A percentile compares a stretch with the other conserved stretches of the same genome.
These are phyloP conservation scores for Aureobasidium sp. DNA, from an alignment of 2,329 filamentous ascomycete genomes.

Conservation along the genomic window DNA sequence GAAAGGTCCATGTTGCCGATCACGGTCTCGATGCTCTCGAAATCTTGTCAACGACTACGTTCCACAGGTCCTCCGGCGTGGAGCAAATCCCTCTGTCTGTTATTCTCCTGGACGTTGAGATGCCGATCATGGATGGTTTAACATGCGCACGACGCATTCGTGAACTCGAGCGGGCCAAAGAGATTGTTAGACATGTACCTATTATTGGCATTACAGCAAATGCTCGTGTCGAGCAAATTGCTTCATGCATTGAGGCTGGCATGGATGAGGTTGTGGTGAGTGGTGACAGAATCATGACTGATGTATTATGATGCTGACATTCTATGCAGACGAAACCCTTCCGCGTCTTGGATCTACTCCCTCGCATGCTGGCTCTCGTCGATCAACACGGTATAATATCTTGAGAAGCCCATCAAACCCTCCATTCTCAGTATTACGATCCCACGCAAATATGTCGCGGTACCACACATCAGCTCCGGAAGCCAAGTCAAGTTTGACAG, in stretches of 20 bases:
- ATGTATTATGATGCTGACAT: not conserved
- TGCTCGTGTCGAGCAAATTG: conserved; percentile 64
- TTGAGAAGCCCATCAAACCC: not conserved
- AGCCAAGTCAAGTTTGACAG: no score
- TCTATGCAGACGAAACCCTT: conserved; percentile 27
- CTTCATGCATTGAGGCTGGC: conserved; percentile 24
- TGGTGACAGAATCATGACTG: not conserved
- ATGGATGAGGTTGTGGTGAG: conserved; percentile 30
- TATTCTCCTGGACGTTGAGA: conserved; percentile 73
- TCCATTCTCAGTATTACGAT: no score
- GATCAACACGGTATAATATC: not conserved
- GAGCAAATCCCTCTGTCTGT: conserved; percentile 29
- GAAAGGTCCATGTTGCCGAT: conserved; percentile 28
- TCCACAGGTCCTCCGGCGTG: not conserved
- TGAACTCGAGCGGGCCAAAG: conserved; percentile 53
- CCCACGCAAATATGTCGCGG: no score
- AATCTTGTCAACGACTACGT: conserved; percentile 21
- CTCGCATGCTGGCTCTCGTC: conserved; percentile 19
- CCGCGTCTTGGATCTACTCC: conserved; percentile 25
- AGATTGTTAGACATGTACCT: conserved; percentile 57
- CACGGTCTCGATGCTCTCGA: conserved; percentile 30
- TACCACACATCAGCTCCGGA: no score
- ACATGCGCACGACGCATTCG: conserved; percentile 63
- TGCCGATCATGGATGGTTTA: conserved; percentile 77
- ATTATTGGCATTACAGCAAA: conserved; percentile 78